These are phyloP conservation scores for Datisca glomerata DNA, from an alignment of 306 rosid species.

Conservation along the genomic window DNA sequence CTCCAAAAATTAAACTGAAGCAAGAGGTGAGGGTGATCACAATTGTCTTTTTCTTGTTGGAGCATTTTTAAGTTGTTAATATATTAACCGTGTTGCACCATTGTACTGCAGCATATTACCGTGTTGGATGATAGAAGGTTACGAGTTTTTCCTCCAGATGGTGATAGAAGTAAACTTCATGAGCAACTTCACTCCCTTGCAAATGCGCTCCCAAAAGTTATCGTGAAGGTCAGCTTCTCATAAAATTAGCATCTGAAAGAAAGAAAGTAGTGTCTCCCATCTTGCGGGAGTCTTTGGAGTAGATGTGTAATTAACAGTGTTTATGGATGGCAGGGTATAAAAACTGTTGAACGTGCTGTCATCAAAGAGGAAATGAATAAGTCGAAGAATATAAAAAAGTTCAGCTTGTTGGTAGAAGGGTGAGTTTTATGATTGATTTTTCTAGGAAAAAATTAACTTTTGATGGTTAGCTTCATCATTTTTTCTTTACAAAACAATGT, in stretches of 20 bases:
- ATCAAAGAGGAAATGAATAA: slow-evolving; percentile 40
- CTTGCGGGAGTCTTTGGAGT: slow-evolving; percentile 4
- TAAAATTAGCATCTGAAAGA: slow-evolving; percentile 3
- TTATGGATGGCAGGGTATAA: slow-evolving; percentile 58
- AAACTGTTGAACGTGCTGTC: slow-evolving; percentile 66
- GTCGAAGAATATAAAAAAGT: slow-evolving; percentile 25
- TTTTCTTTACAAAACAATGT: not conserved
- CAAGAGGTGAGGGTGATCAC: slow-evolving; percentile 39
- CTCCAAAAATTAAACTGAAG: slow-evolving; percentile 66
- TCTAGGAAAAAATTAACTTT: slow-evolving; percentile 1
- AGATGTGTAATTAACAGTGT: slow-evolving; percentile 4
- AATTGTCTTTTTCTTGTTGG: slow-evolving; percentile 9
- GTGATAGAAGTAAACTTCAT: slow-evolving; percentile 55
- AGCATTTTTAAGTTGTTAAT: slow-evolving; percentile 10
- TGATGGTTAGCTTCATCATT: too few relatives aligned
- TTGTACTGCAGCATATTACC: slow-evolving; percentile 56
- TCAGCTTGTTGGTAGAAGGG: slow-evolving; percentile 78
- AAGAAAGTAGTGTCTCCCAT: not conserved
- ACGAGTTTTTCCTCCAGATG: slow-evolving; percentile 41
- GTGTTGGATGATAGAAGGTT: slow-evolving; percentile 54
- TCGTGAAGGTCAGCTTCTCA: slow-evolving; percentile 49
- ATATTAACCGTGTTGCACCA: slow-evolving; percentile 9
- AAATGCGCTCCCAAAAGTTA: slow-evolving; percentile 57
- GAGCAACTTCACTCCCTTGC: slow-evolving; percentile 58
- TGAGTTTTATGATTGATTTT: slow-evolving; percentile 30